These are phyloP conservation scores for Eragrostis tef DNA, from an alignment of 202 grass and related monocot species.

Conservation along the genomic window DNA sequence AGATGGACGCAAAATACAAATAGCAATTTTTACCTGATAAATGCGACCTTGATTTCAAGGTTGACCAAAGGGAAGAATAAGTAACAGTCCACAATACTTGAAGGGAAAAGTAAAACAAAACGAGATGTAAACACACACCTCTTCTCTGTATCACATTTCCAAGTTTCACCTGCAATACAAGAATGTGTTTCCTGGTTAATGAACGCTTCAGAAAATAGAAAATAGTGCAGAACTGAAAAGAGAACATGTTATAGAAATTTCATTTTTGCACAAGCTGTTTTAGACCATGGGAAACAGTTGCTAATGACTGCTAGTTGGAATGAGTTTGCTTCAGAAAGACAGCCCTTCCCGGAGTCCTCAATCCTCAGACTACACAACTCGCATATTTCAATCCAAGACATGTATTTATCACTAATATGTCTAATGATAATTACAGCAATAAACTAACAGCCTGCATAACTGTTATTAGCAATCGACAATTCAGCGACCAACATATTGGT, in stretches of 20 bases:
- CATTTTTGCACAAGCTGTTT: not conserved
- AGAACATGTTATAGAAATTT: not conserved
- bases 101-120: constrained; percentile 45
- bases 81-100: constrained; percentile 33
- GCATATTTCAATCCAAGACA: not conserved
- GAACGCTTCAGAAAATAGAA: not conserved
- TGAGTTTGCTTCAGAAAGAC: not conserved
- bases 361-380: not conserved
- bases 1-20: constrained; percentile 9
- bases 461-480: too few species aligned
- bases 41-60: constrained; percentile 67
- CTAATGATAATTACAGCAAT: not conserved
- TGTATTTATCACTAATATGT: not conserved
- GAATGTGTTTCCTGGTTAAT: constrained; percentile 34
- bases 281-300: not conserved
- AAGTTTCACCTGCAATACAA: constrained; percentile 77
- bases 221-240: not conserved
- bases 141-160: constrained; percentile 97
- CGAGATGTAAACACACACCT: constrained; percentile 66
- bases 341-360: not conserved
- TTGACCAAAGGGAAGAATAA: constrained; percentile 51
- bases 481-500: not conserved
- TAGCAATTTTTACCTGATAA: constrained; percentile 73
- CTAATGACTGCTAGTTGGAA: not conserved
- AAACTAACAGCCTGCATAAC: not conserved